These are phyloP conservation scores for Monosporascus cannonballus DNA, from an alignment of 2,329 filamentous ascomycete species.

Conservation along the genomic window DNA sequence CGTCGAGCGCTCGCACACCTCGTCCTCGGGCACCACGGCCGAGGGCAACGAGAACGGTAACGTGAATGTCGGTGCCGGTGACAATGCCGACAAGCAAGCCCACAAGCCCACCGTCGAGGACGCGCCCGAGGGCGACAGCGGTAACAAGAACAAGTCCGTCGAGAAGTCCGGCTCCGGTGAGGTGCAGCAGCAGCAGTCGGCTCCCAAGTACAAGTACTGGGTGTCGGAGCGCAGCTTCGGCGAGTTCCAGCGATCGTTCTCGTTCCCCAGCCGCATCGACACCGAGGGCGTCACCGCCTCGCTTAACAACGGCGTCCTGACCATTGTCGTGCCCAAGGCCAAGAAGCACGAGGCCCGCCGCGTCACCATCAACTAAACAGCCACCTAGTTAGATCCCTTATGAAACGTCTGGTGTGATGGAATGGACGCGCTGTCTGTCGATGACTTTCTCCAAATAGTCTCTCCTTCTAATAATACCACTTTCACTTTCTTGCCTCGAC, in stretches of 20 bases:
- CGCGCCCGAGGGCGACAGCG: constrained; percentile 30
- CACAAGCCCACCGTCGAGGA: constrained; percentile 64
- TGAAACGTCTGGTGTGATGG: no score
- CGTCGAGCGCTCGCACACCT: constrained; percentile 57
- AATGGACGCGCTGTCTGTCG: no score
- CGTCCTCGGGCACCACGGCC: constrained; percentile 42
- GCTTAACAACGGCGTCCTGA: constrained; percentile 61
- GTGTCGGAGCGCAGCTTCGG: constrained; percentile 59
- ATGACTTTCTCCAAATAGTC: no score
- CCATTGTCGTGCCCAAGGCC: constrained; percentile 59
- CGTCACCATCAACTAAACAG: constrained; percentile 46
- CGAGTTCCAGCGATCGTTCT: constrained; percentile 63
- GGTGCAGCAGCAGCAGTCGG: constrained; percentile 11
- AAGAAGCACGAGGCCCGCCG: constrained; percentile 51
- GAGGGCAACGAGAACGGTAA: constrained; percentile 28
- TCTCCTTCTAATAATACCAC: no score
- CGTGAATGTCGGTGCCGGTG: constrained; percentile 4
- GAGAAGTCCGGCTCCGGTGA: constrained; percentile 21
- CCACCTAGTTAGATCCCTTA: not conserved
- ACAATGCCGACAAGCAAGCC: constrained; percentile 23
- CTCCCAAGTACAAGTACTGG: constrained; percentile 58
- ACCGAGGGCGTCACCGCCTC: constrained; percentile 54
- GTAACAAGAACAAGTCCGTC: constrained; percentile 18
- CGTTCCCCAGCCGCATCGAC: constrained; percentile 59
- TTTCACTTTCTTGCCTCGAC: no score